These are phyloP conservation scores for Apiospora koreana DNA, from an alignment of 2,329 filamentous ascomycete species.

Conservation along the genomic window DNA sequence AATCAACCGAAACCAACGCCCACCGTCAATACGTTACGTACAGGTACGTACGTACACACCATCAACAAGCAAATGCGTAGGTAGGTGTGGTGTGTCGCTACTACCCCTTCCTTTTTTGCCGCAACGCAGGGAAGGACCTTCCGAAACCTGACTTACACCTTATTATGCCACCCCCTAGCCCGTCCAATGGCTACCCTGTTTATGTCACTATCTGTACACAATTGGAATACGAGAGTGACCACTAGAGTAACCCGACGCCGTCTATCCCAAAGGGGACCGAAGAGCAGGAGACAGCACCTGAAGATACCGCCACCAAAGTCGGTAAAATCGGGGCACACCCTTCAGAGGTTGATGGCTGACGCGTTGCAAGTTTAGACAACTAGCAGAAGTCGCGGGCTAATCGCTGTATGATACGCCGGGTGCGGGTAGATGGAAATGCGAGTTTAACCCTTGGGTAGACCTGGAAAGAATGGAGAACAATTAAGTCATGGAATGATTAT, in stretches of 20 bases:
- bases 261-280: background rate
- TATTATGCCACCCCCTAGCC: background rate
- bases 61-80: background rate
- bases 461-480: slow-evolving; percentile 1
- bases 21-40: background rate
- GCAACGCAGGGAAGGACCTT: background rate
- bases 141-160: slow-evolving; percentile 7
- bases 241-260: background rate
- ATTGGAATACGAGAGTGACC: slow-evolving; percentile 4
- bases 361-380: slow-evolving; percentile 7
- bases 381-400: background rate
- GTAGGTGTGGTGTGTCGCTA: background rate
- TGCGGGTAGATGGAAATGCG: background rate
- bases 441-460: background rate
- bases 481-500: slow-evolving; percentile 7
- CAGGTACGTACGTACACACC: slow-evolving; percentile 5
- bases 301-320: too few species aligned
- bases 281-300: background rate
- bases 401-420: slow-evolving; percentile 8
- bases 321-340: background rate
- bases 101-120: background rate
- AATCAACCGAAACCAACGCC: background rate
- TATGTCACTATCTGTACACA: background rate
- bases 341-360: slow-evolving; percentile 5
- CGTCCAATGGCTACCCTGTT: background rate